Base-by-base conservation (phyloP, 176 grass and related monocot species). In the Stipa capillata region DNA sequence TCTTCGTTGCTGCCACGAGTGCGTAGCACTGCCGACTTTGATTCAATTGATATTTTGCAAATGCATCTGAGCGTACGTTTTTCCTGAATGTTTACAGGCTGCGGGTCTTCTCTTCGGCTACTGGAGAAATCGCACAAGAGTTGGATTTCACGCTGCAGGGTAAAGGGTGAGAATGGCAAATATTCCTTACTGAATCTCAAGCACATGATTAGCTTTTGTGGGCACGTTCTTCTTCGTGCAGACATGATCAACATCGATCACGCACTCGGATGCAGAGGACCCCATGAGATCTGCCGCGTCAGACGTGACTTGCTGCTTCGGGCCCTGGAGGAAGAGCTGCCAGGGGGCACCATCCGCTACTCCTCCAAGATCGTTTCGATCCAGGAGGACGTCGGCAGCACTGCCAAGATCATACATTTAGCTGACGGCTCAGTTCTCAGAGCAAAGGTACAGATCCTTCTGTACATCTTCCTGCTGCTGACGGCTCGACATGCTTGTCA, bases 321-420 rank as follows among this genome's bases (percentile, higher is more conserved):
- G 35, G n/a, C 36, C 20, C 37, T 66, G 36, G 63, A 24, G 11
- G 63, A 66, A 7, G 63, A 66, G 36, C n/a, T 66, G 36, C n/a
- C 63, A 12, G 11, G 35, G 21, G 64, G 64, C n/a, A 67, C 64
- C 64, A 25, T 67, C n/a, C 64, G 64, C 36, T 67, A 67, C 64
- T 67, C 64, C 0, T 67, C 64, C 64, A 42, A 24, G 64, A 67
- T 67, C 64, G 36, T 67, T 12, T 67, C 37, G n/a, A 42, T 67
- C n/a, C n/a, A n/a, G n/a, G n/a, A n/a, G n/a, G n/a, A n/a, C n/a
- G n/a, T n/a, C n/a, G n/a, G n/a, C n/a, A n/a, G n/a, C n/a, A n/a
- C n/a, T n/a, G 51, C 51, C 55, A 98, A 98, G 85, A 43, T 89
- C 21, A 13, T 98, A 3, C 92, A 98, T 5, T 72, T 94, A 6